Evolutionary conservation across 805 yeast genomes (phyloP), one percentile per base, ranked within the genome.

Genomic region (Ogataea methanolica): DNA sequence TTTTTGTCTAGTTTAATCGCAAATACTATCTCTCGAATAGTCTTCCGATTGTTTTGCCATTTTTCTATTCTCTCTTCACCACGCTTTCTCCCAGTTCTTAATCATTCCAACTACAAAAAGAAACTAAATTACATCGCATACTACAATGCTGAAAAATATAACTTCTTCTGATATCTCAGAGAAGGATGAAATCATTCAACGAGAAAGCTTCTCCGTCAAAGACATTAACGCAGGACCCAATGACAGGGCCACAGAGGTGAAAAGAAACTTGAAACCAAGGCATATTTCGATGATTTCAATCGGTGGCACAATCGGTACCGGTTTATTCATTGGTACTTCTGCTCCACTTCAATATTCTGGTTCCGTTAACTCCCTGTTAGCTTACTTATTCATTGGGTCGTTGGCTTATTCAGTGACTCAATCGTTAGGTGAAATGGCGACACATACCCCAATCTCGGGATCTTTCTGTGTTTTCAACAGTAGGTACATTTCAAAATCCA

Each of bases 291-390:
- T 85, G 89, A 79, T 85, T 55, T 88, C 90, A 41, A 71, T 85
- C 19, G 91, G 91, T 51, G 90, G 90, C 51, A 82, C 90, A 33
- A 83, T 85, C 51, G 91, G 91, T 57, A 83, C 90, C 2, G 91
- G 91, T 62, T 70, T 84, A 37, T 83, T 85, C 71, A 79, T 85
- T 42, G 81, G 87, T 59, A 76, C 83, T 35, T 72, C 81, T 6
- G 59, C 74, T 4, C 81, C 87, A 2, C 60, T 85, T 26, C 56
- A 65, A 3, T 59, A 68, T 33, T 82, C 87, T n/a, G 92, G 92
- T 17, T 90, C 91, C 1, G 90, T 80, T 11, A 78, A 79, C 44
- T 68, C 87, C 4, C 65, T 85, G 26, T 79, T 85, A 41, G 76
- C 88, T 2, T 85, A 80, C 57, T 42, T 79, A n/a, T 82, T 83